These are phyloP conservation scores for Lyophyllum decastes DNA, from an alignment of 768 basidiomycete species.

Conservation along the genomic window DNA sequence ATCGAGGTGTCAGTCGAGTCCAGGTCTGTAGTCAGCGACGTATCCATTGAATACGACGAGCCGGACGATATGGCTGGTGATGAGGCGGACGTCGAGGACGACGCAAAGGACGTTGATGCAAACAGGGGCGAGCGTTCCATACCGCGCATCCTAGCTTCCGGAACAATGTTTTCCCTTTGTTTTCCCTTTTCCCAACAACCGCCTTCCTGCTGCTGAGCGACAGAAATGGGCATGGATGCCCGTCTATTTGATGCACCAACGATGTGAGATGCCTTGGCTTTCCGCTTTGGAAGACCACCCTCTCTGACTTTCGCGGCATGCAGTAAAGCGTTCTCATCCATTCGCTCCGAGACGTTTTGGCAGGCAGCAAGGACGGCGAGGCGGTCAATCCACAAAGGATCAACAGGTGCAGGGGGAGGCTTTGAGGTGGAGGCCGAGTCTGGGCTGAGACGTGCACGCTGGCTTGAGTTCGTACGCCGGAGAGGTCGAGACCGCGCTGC, in stretches of 20 bases:
- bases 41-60: constrained; percentile 4
- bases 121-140: background rate
- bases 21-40: constrained; percentile 1
- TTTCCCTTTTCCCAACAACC: constrained; percentile 12
- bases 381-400: constrained; percentile 14
- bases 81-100: constrained; percentile 2
- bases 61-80: constrained; percentile 4
- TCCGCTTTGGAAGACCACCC: constrained; percentile 4
- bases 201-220: background rate
- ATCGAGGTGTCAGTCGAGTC: constrained; percentile 3
- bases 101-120: background rate
- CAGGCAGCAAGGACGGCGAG: constrained; percentile 28
- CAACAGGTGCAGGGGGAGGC: constrained; percentile 15
- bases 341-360: constrained; percentile 35
- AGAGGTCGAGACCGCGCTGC: background rate
- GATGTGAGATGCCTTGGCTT: background rate
- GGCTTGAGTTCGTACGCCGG: constrained; percentile 3
- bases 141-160: background rate
- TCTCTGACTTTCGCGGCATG: constrained; percentile 10
- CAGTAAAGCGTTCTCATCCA: constrained; percentile 29
- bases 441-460: background rate
- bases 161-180: background rate
- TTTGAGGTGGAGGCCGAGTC: background rate
- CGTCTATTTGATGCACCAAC: constrained; percentile 1
- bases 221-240: background rate